Base-by-base conservation (phyloP, 768 basidiomycete species). In the Rhodocollybia butyracea region DNA sequence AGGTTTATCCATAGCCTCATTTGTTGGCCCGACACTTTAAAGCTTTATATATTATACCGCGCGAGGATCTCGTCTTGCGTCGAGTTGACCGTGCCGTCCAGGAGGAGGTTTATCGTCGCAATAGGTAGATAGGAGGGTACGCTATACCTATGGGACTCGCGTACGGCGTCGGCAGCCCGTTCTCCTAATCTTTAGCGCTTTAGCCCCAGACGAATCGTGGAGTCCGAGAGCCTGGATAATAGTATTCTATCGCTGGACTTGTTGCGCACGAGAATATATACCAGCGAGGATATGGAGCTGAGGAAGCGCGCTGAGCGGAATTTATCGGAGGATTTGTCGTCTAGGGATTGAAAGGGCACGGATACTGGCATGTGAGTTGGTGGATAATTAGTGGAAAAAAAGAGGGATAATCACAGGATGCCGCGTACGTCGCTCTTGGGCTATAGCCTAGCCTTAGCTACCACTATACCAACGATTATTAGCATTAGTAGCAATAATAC, bases 1-100 rank as follows among this genome's bases (percentile, higher is more conserved):
- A 89, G 61, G 67, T 94, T 96, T 71, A 99, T 96, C 85, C 86
- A 96, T 68, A 98, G 87, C 97, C 98, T 98, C 95, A 99, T 98
- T 67, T 99, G 97, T 70, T 97, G 94, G 7, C 97, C 97, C 2
- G 76, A 75, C 3, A 83, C 75, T 19, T n/a, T n/a, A n/a, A n/a
- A n/a, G n/a, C n/a, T n/a, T n/a, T n/a, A n/a, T n/a, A n/a, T n/a
- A n/a, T 82, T 82, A 72, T 89, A 85, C 12, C 79, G 76, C 24
- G 84, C 76, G 72, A 99, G 98, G 56, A 99, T 88, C 72, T 98
- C 91, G 69, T 99, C 97, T 69, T 99, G 97, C 2, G 95, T 96
- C 11, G 92, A 91, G 74, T 98, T 98, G 57, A 88, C 88, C 27
- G 91, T 85, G 21, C 97, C 97, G 68, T 99, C 97, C 51, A 99